These are phyloP conservation scores for Jamesozyma gamospora DNA, from an alignment of 805 yeast genomes.

Conservation along the genomic window DNA sequence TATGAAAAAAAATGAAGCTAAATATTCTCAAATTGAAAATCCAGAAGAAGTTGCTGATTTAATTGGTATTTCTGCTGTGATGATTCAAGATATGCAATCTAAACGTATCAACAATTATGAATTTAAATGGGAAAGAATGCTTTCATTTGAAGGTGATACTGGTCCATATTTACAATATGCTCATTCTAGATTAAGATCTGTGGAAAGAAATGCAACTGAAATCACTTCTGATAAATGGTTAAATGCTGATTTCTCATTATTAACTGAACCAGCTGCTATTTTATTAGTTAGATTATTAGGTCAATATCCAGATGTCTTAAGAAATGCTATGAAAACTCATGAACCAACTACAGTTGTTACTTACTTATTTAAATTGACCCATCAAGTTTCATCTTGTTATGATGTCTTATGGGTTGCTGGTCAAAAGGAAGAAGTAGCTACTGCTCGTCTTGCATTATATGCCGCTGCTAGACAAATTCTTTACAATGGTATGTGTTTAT, in stretches of 20 bases:
- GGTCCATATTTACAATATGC: constrained; percentile 99
- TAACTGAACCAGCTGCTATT: constrained; percentile 62
- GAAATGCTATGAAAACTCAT: constrained; percentile 69
- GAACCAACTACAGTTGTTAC: constrained; percentile 95
- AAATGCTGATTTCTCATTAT: constrained; percentile 47
- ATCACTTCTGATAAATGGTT: constrained; percentile 36
- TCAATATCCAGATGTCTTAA: constrained; percentile 84
- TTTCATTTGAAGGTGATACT: constrained; percentile 97
- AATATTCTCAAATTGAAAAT: constrained; percentile 84
- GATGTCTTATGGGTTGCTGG: constrained; percentile 96
- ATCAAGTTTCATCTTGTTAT: constrained; percentile 91
- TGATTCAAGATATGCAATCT: constrained; percentile 98
- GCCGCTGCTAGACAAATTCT: constrained; percentile 83
- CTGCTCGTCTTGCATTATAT: constrained; percentile 87
- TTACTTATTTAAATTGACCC: constrained; percentile 83
- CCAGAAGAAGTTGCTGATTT: constrained; percentile 94
- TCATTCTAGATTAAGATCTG: constrained; percentile 91
- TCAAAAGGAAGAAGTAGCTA: constrained; percentile 75
- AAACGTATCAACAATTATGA: constrained; percentile 93
- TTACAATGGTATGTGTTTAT: constrained; percentile 76
- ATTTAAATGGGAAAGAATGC: constrained; percentile 97
- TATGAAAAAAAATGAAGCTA: constrained; percentile 83
- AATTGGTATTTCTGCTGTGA: constrained; percentile 93
- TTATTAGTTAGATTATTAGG: constrained; percentile 67
- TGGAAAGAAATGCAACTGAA: constrained; percentile 67